Conservation (phyloP, 257 asterid genomes). For the Apocynum venetum region DNA sequence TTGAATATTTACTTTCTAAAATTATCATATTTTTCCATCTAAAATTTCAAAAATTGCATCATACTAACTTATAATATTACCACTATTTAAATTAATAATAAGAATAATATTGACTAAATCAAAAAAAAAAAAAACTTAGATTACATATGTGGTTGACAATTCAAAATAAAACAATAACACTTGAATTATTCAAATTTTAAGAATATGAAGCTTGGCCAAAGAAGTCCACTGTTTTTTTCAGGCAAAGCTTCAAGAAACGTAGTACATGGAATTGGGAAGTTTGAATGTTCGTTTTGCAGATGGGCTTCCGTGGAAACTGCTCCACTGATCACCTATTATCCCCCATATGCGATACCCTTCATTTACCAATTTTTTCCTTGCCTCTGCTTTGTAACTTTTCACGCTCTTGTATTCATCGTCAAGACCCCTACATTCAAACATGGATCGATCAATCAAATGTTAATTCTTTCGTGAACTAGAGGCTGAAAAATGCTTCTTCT, state of each 20-base stretch:
- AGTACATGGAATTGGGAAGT: conserved; percentile 53
- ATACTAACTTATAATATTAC: too few relatives aligned
- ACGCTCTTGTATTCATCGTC: conserved; percentile 27
- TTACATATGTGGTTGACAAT: background rate
- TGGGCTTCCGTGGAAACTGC: conserved; percentile 45
- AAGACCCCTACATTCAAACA: conserved; percentile 19
- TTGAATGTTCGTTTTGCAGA: conserved; percentile 42
- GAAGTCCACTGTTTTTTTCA: background rate
- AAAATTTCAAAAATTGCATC: too few relatives aligned
- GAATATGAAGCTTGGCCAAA: background rate
- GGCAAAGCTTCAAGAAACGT: conserved; percentile 29
- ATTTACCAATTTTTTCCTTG: conserved; percentile 38
- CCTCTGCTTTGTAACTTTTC: conserved; percentile 38
- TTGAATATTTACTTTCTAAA: too few relatives aligned
- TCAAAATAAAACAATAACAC: background rate
- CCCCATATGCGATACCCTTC: conserved; percentile 46
- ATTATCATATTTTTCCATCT: too few relatives aligned
- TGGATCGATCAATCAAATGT: too few relatives aligned
- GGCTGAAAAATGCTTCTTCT: too few relatives aligned
- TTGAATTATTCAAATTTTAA: background rate
- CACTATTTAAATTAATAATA: too few relatives aligned
- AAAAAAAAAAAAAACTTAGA: too few relatives aligned
- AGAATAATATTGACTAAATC: too few relatives aligned
- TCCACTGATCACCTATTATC: conserved; percentile 50
- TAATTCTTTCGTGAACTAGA: too few relatives aligned